A percentile compares a stretch with the other conserved stretches of the same genome.
These are phyloP conservation scores for Phalaenopsis equestris DNA, from an alignment of 106 monocot genomes.

Conservation along the genomic window DNA sequence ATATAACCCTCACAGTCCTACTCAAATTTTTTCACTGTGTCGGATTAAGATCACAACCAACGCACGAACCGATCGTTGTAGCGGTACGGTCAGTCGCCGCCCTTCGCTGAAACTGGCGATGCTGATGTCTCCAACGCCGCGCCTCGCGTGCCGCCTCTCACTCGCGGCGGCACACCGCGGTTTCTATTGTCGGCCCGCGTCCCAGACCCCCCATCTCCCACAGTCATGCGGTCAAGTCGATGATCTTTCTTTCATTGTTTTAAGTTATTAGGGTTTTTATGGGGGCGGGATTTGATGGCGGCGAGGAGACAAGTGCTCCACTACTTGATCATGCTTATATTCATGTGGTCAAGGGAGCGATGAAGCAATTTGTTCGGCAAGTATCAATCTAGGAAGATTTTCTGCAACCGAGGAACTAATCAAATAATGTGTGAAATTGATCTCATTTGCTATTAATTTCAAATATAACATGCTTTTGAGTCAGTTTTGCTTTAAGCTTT, in stretches of 20 bases:
- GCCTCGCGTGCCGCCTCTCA: not conserved
- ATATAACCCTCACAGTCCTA: no score
- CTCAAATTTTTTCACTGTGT: no score
- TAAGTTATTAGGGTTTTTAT: not conserved
- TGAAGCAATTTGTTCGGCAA: not conserved
- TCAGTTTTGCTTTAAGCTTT: not conserved
- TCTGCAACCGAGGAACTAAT: not conserved
- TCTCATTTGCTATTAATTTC: not conserved
- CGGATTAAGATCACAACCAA: no score
- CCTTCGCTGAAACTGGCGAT: slow-evolving; percentile 1
- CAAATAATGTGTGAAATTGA: not conserved
- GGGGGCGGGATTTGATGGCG: not conserved
- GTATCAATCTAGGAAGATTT: not conserved
- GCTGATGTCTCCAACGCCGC: slow-evolving; percentile 6
- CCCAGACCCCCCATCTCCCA: not conserved
- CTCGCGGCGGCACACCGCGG: slow-evolving; percentile 3
- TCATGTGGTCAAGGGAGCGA: not conserved
- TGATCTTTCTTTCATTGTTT: not conserved
- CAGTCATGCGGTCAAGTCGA: not conserved
- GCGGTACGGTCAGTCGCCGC: not conserved
- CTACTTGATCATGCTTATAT: no score
- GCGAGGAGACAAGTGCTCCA: not conserved
- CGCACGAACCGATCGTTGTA: no score
- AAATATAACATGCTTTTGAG: not conserved
- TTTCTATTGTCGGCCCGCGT: not conserved